Percentiles rank a stretch among this genome's conserved stretches.
Conservation (phyloP, 192 early-diverging fungal species). For the Borealophlyctis nickersoniae region DNA sequence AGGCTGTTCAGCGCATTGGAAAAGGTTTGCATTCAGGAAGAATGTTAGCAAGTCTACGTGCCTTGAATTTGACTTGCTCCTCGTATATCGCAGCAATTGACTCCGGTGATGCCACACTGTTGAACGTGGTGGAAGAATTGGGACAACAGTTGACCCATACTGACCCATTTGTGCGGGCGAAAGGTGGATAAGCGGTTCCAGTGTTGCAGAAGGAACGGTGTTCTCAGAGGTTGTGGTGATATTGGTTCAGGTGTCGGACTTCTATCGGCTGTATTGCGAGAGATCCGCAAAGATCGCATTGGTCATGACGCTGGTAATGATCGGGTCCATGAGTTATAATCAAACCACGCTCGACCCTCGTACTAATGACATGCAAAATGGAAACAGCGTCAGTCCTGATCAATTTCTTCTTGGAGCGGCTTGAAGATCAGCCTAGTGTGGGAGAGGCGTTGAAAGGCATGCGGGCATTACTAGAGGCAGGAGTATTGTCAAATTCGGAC, state of each 20-base stretch:
- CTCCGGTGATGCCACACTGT: slow-evolving; percentile 41
- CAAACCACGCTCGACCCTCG: too few relatives aligned
- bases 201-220: slow-evolving; percentile 10
- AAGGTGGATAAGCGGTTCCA: slow-evolving; percentile 49
- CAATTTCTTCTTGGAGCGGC: slow-evolving; percentile 41
- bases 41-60: neutral
- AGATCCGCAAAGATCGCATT: neutral
- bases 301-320: too few relatives aligned
- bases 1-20: slow-evolving; percentile 3
- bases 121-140: slow-evolving; percentile 76
- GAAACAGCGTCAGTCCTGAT: slow-evolving; percentile 35
- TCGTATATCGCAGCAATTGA: slow-evolving; percentile 15
- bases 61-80: neutral
- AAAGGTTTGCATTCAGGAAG: slow-evolving; percentile 9
- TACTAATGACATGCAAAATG: too few relatives aligned
- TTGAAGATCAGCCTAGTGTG: slow-evolving; percentile 44
- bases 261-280: slow-evolving; percentile 51
- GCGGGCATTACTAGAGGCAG: slow-evolving; percentile 31
- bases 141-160: slow-evolving; percentile 73
- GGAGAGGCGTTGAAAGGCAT: slow-evolving; percentile 39
- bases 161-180: slow-evolving; percentile 81
- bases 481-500: slow-evolving; percentile 15
- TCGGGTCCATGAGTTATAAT: too few relatives aligned
- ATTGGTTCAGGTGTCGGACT: slow-evolving; percentile 30
- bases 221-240: slow-evolving; percentile 1